Evolutionary conservation across 768 basidiomycete genomes (phyloP).

Genomic region (Xerocomellus amylosporus): DNA sequence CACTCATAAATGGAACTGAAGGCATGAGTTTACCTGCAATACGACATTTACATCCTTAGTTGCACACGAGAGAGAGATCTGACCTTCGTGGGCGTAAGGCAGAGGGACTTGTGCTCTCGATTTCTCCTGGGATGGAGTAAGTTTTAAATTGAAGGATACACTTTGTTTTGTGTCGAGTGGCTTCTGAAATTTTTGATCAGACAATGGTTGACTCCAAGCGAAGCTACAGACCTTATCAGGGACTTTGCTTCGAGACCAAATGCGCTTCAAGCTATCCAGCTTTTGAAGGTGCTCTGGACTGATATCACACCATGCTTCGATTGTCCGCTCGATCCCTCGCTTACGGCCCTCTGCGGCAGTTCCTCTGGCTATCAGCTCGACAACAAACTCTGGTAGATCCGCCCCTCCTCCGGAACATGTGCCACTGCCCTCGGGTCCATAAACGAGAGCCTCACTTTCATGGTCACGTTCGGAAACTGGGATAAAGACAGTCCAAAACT

Average conservation of each 20-base stretch:
- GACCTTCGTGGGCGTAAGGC: slow-evolving; percentile 88
- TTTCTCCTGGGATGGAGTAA: slow-evolving; percentile 79
- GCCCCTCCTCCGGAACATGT: slow-evolving; percentile 35
- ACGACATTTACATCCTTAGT: neutral
- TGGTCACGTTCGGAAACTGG: slow-evolving; percentile 60
- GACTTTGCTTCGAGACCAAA: slow-evolving; percentile 41
- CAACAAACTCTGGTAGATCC: slow-evolving; percentile 47
- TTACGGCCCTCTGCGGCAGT: slow-evolving; percentile 43
- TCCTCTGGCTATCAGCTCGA: slow-evolving; percentile 58
- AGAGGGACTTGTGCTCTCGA: slow-evolving; percentile 80
- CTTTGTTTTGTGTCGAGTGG: slow-evolving; percentile 62
- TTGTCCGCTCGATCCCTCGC: slow-evolving; percentile 53
- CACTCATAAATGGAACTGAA: slow-evolving; percentile 20
- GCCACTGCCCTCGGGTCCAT: slow-evolving; percentile 54
- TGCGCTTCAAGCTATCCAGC: slow-evolving; percentile 50
- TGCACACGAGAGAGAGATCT: neutral
- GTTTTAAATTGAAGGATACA: slow-evolving; percentile 82
- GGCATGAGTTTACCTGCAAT: slow-evolving; percentile 35
- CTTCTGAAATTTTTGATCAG: slow-evolving; percentile 24
- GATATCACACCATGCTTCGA: slow-evolving; percentile 59
- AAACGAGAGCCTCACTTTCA: slow-evolving; percentile 61
- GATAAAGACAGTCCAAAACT: slow-evolving; percentile 79
- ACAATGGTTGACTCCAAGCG: neutral
- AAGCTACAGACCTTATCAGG: slow-evolving; percentile 31
- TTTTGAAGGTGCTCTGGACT: slow-evolving; percentile 46